These are phyloP conservation scores for Debaryomycetaceae sp. DNA, from an alignment of 1,139 yeast species.

Conservation along the genomic window DNA sequence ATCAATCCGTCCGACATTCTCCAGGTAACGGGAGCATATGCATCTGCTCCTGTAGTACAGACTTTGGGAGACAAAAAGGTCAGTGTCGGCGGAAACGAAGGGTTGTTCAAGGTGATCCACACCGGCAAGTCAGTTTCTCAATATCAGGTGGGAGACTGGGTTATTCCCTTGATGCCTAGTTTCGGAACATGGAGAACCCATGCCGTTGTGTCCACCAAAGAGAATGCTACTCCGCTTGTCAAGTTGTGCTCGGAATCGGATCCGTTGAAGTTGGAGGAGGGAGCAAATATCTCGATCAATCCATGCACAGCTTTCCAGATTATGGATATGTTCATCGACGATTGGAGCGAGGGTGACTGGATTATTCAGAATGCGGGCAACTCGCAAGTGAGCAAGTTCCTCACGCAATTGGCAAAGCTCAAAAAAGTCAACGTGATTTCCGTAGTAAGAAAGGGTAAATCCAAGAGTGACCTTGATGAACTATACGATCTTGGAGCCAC, in stretches of 20 bases:
- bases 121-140: conserved; percentile 19
- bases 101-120: conserved; percentile 24
- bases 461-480: conserved; percentile 19
- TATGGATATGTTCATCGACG: conserved; percentile 22
- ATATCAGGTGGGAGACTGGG: conserved; percentile 28
- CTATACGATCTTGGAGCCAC: conserved; percentile 29
- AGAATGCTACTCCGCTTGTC: conserved; percentile 20
- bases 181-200: conserved; percentile 38
- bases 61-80: conserved; percentile 49
- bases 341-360: conserved; percentile 33
- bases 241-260: conserved; percentile 13
- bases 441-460: conserved; percentile 30
- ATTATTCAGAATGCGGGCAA: conserved; percentile 33
- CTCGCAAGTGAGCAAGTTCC: conserved; percentile 30
- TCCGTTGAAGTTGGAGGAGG: conserved; percentile 21
- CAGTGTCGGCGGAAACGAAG: conserved; percentile 74
- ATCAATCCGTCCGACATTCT: conserved; percentile 89
- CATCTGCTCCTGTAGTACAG: conserved; percentile 67
- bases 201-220: conserved; percentile 17
- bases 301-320: conserved; percentile 35
- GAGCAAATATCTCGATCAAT: conserved; percentile 32
- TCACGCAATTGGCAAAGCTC: conserved; percentile 26
- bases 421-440: conserved; percentile 25
- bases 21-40: conserved; percentile 91
- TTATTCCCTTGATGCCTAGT: conserved; percentile 25